These are phyloP conservation scores for Psilocybe mexicana DNA, from an alignment of 1,284 basidiomycete species.

Conservation along the genomic window DNA sequence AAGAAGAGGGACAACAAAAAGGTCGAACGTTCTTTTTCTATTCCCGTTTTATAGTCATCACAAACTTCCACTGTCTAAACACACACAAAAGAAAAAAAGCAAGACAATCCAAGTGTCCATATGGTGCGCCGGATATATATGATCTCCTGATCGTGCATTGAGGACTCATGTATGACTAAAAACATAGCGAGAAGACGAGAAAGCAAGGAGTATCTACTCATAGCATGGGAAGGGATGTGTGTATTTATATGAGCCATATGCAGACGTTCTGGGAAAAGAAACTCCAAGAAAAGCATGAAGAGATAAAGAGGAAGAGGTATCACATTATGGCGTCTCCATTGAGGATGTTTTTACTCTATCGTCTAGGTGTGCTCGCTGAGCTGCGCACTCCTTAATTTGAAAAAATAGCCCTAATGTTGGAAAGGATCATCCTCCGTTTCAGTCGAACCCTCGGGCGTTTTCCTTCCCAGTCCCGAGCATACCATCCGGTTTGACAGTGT, in stretches of 20 bases:
- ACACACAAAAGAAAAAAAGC: neutral
- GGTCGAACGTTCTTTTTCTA: neutral
- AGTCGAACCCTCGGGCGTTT: too few relatives aligned
- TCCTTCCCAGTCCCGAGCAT: too few relatives aligned
- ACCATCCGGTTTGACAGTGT: too few relatives aligned
- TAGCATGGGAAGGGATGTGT: conserved; percentile 1
- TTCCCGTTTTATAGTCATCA: conserved; percentile 2
- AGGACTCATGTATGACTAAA: neutral
- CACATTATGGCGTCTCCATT: too few relatives aligned
- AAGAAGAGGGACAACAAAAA: conserved; percentile 1
- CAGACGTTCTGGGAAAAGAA: conserved; percentile 5
- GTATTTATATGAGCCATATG: conserved; percentile 8
- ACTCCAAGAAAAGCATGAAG: neutral
- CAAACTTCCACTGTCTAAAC: too few relatives aligned
- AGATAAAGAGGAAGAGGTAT: too few relatives aligned
- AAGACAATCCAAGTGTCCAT: conserved; percentile 6
- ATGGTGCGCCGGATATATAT: conserved; percentile 12
- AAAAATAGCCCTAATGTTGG: too few relatives aligned
- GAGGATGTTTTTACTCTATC: too few relatives aligned
- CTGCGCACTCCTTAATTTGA: too few relatives aligned
- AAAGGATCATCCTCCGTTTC: too few relatives aligned
- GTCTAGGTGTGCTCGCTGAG: too few relatives aligned
- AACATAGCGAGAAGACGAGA: conserved; percentile 1
- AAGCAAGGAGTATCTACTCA: conserved; percentile 2
- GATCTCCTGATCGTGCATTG: conserved; percentile 13